Percentiles rank a stretch among this genome's conserved stretches.
phyloP scores from a whole-genome alignment of 2,329 filamentous ascomycete species.

The Leptographium wingfieldii region DNA sequence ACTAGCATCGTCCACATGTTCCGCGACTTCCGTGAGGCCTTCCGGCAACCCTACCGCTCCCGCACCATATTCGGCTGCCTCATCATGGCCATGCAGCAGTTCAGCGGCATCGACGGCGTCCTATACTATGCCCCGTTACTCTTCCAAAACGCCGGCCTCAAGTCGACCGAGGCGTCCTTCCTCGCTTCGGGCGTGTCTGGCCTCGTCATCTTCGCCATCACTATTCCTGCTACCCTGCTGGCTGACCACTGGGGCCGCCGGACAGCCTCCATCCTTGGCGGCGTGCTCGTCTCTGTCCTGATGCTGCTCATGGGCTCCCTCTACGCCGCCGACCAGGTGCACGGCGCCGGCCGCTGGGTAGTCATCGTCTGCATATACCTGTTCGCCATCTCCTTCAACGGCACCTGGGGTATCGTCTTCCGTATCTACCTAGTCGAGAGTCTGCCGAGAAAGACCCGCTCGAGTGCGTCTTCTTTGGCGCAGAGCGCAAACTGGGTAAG shows the following conservation, averaged over 20 bases:
- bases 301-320: conserved; percentile 42
- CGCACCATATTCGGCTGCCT: conserved; percentile 42
- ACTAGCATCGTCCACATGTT: conserved; percentile 18
- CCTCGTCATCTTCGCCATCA: conserved; percentile 40
- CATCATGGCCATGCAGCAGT: conserved; percentile 45
- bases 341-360: conserved; percentile 32
- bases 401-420: conserved; percentile 39
- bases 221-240: conserved; percentile 39
- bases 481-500: conserved; percentile 39
- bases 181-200: conserved; percentile 48
- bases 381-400: conserved; percentile 31
- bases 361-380: conserved; percentile 38
- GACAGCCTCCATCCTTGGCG: conserved; percentile 38
- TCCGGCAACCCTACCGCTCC: conserved; percentile 25
- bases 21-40: conserved; percentile 20
- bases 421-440: conserved; percentile 44
- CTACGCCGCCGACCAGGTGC: conserved; percentile 30
- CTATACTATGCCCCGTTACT: conserved; percentile 49
- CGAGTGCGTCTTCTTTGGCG: conserved; percentile 39
- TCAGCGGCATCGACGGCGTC: conserved; percentile 47
- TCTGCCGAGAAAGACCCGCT: conserved; percentile 39
- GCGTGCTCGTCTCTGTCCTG: conserved; percentile 32
- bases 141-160: conserved; percentile 46
- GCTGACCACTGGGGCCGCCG: conserved; percentile 45
- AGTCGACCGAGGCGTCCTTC: conserved; percentile 37